Evolutionary conservation across 768 basidiomycete genomes (phyloP), one percentile per base, ranked within the genome.

Genomic region (Pleurotus ostreatus): DNA sequence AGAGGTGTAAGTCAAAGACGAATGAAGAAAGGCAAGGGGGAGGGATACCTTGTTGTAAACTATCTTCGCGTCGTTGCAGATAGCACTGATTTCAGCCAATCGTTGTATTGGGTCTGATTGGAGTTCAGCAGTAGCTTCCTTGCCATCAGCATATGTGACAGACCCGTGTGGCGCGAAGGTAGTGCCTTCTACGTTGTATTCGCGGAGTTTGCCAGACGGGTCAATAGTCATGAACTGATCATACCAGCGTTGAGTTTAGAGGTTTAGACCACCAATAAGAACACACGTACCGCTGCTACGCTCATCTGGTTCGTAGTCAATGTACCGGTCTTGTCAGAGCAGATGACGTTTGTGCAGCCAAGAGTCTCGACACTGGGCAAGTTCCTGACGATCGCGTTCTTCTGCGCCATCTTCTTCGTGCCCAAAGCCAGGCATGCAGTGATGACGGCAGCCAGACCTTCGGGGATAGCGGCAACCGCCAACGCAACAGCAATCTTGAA

Each of bases 401-500:
- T 91, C 77, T 97, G 91, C 0, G 96, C 95, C 96, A 99, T 99
- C 72, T 97, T 98, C 77, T 97, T 94, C 15, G 96, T 98, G 16
- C 96, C 97, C 12, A 99, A 79, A 8, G 97, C 95, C 39, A 99
- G 73, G 71, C 95, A 98, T 8, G 94, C 94, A 6, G 96, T 99
- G 66, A 98, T 97, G 57, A 99, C 96, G 49, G 94, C 95, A 37
- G 96, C 94, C n/a, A 99, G 75, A 57, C 96, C 96, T 72, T 99
- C 96, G 0, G 97, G 96, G 66, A 98, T 99, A 40, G 96, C 96
- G 57, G 96, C 96, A 40, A 99, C 96, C n/a, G 97, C 96, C 45
- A 99, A 78, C 4, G 97, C 94, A 44, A 99, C 97, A 37, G 96
- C 96, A 67, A 99, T 98, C 75, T 99, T 99, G 82, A 99, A 92